These are phyloP conservation scores for Beauveria medogensis DNA, from an alignment of 2,329 filamentous ascomycete species.

Conservation along the genomic window DNA sequence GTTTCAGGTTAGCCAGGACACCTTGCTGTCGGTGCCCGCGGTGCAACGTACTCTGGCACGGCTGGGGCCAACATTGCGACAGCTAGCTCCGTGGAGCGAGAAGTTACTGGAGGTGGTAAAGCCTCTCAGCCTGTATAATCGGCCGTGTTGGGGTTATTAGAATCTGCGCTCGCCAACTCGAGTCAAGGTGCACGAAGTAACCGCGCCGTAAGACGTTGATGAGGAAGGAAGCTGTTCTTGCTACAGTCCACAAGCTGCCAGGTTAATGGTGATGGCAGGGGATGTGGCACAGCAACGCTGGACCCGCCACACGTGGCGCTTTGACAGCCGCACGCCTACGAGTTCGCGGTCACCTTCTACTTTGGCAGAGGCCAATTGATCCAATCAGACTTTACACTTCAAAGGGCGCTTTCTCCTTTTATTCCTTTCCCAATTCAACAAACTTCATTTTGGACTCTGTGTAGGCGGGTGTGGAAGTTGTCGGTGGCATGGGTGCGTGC, in stretches of 20 bases:
- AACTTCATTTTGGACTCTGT: no score
- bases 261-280: conserved; percentile 9
- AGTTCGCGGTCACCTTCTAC: no score
- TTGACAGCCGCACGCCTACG: background rate
- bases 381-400: background rate
- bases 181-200: background rate
- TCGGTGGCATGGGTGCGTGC: no score
- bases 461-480: no score
- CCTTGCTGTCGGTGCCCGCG: conserved; percentile 10
- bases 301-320: conserved; percentile 10
- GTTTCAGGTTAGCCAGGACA: conserved; percentile 5
- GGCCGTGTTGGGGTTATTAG: background rate
- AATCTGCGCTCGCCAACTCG: background rate
- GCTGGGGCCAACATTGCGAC: conserved; percentile 63
- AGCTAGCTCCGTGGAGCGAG: conserved; percentile 15
- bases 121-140: background rate
- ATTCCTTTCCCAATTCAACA: no score
- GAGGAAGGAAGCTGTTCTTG: background rate
- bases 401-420: no score
- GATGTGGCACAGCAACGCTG: conserved; percentile 10
- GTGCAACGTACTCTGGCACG: conserved; percentile 59
- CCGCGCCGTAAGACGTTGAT: background rate
- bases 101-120: conserved; percentile 12
- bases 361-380: background rate
- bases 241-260: conserved; percentile 5